Evolutionary conservation across 805 yeast species (phyloP), one percentile per base, ranked within the genome.

Genomic region (Candida qinlingensis): DNA sequence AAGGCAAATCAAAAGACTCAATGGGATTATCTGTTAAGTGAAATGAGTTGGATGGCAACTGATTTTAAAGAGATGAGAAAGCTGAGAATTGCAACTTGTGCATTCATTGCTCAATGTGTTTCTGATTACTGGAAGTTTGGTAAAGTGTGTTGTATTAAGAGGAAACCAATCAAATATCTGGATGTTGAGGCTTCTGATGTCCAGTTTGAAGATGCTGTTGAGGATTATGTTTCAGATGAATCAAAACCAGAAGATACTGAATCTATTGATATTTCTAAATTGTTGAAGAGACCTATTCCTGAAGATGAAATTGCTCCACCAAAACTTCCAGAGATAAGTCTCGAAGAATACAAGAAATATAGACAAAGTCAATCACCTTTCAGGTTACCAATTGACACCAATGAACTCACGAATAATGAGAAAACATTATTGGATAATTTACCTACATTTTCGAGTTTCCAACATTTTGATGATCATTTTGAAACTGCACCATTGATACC

Each of bases 51-150:
- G 96, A 75, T 90, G 80, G 79, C 89, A 6, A 73, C 77, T 2
- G 96, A 90, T 59, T 81, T 83, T 57, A 78, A 75, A 47, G 95
- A 90, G 61, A 81, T 78, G 36, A 63, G 81, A 19, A 84, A 87
- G 60, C 79, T 75, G 61, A 88, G 85, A 61, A 69, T 80, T 50
- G 87, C 89, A 1, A 77, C 84, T 47, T 85, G 94, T 61, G 75
- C 79, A 9, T 71, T 74, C 40, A 68, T 91, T 33, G 85, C 97
- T 0, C 83, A 80, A 50, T 85, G 90, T 0, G 77, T 92, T 2
- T 66, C 70, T 60, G 95, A 87, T 52, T 89, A 81, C 62, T 88
- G 96, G 95, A 70, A 60, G 1, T 79, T 76, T 55, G 97, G 97
- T 0, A 81, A 80, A 60, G 77, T 76, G 25, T 75, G 79, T 53